These are phyloP conservation scores for Gomphus sp. DNA, from an alignment of 1,284 basidiomycete genomes.

Conservation along the genomic window DNA sequence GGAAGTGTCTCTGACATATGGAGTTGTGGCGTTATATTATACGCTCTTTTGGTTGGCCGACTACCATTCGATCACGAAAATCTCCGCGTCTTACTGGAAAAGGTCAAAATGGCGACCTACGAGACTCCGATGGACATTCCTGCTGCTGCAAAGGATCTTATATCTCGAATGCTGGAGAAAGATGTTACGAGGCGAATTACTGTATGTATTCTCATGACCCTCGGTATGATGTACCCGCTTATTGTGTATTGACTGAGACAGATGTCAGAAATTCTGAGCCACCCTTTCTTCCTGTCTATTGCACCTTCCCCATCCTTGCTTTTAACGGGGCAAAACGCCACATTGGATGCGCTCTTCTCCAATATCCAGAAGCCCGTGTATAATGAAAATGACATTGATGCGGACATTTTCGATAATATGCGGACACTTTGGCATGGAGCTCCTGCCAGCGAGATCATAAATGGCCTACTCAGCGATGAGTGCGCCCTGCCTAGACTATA, in stretches of 20 bases:
- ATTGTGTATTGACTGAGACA: conserved; percentile 12
- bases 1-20: conserved; percentile 92
- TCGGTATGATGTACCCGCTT: background rate
- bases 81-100: conserved; percentile 68
- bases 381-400: conserved; percentile 62
- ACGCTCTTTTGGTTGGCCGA: conserved; percentile 82
- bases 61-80: conserved; percentile 93
- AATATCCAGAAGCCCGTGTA: conserved; percentile 61
- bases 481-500: conserved; percentile 24
- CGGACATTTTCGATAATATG: conserved; percentile 86
- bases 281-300: conserved; percentile 79
- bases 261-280: conserved; percentile 77
- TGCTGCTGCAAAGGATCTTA: conserved; percentile 71
- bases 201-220: conserved; percentile 13
- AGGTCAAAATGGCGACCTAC: conserved; percentile 79
- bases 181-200: conserved; percentile 80
- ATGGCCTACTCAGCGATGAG: conserved; percentile 38
- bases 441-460: conserved; percentile 61
- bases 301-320: conserved; percentile 39
- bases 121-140: conserved; percentile 79
- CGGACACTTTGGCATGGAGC: conserved; percentile 84
- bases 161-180: conserved; percentile 81
- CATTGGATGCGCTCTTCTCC: conserved; percentile 39
- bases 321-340: conserved; percentile 20
- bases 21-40: conserved; percentile 97